A percentile compares a stretch with the other conserved stretches of the same genome.
Evolutionary conservation across 2,329 filamentous ascomycete species (phyloP).

Genomic region (Clarireedia sp.): DNA sequence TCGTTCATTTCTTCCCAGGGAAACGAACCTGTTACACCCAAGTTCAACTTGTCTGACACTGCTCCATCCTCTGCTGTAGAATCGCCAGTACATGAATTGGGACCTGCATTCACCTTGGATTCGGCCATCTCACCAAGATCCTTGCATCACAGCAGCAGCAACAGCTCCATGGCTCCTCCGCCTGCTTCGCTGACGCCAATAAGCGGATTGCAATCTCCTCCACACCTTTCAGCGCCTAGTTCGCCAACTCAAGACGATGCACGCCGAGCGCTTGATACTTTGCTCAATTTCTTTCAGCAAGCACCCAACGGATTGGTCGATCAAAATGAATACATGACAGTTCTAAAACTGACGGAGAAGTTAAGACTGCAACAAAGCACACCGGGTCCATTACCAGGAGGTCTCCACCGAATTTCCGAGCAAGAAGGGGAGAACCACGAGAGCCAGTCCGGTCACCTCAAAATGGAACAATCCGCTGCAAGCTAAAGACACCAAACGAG

Average conservation of each 20-base stretch:
- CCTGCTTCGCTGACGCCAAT: conserved; percentile 32
- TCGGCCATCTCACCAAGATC: conserved; percentile 35
- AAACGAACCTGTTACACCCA: conserved; percentile 47
- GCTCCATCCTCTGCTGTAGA: conserved; percentile 39
- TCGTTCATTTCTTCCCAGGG: conserved; percentile 41
- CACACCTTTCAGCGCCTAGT: conserved; percentile 47
- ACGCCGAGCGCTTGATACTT: conserved; percentile 68
- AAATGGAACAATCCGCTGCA: conserved; percentile 29
- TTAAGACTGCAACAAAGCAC: conserved; percentile 54
- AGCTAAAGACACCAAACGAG: background rate
- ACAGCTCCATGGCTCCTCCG: conserved; percentile 37
- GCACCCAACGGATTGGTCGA: conserved; percentile 60
- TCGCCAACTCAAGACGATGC: conserved; percentile 82
- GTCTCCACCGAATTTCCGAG: conserved; percentile 31
- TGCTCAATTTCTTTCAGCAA: conserved; percentile 73
- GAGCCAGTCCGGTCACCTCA: conserved; percentile 13
- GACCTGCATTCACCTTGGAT: conserved; percentile 29
- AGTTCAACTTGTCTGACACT: conserved; percentile 35
- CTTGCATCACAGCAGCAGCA: conserved; percentile 46
- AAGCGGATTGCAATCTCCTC: conserved; percentile 32
- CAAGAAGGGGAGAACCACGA: conserved; percentile 23
- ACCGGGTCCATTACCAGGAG: conserved; percentile 32
- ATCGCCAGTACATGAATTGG: conserved; percentile 41
- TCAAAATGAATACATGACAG: conserved; percentile 66
- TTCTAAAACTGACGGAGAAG: conserved; percentile 80